Conservation (phyloP, 176 grass and related monocot species). For the Oryza brachyantha region DNA sequence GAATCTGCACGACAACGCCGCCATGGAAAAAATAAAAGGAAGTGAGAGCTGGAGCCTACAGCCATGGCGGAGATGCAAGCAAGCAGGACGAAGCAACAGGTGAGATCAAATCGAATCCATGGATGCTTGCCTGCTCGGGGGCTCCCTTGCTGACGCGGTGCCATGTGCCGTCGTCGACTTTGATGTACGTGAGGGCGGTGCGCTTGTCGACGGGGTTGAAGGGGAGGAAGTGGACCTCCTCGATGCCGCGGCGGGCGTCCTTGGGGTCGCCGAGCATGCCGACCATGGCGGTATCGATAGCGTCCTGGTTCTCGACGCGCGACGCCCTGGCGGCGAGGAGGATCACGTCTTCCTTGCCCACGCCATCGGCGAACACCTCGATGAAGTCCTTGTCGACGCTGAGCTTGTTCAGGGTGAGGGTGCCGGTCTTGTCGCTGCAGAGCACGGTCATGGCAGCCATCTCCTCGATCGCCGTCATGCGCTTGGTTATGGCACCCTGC, state of each 20-base stretch:
- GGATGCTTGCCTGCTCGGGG: conserved; percentile 44
- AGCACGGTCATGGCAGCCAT: conserved; percentile 92
- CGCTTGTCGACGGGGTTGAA: conserved; percentile 98
- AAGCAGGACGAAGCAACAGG: too few relatives aligned
- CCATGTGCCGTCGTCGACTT: conserved; percentile 39
- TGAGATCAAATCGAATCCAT: too few relatives aligned
- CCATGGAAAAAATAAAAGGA: too few relatives aligned
- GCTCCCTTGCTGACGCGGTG: conserved; percentile 95
- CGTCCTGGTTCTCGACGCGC: conserved; percentile 90
- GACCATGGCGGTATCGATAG: conserved; percentile 91
- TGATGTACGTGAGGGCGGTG: conserved; percentile 83
- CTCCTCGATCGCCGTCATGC: conserved; percentile 98
- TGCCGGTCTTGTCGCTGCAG: conserved; percentile 98
- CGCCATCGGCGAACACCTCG: conserved; percentile 58
- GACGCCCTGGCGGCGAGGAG: conserved; percentile 72
- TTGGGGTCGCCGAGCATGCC: conserved; percentile 80
- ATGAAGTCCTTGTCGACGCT: conserved; percentile 67
- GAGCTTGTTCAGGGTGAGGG: conserved; percentile 87
- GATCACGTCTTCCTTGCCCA: conserved; percentile 40
- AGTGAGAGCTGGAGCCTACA: too few relatives aligned
- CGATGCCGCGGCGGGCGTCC: conserved; percentile 79
- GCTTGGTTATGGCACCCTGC: conserved; percentile 93
- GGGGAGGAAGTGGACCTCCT: conserved; percentile 80
- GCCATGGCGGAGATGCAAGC: too few relatives aligned
- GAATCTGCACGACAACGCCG: conserved; percentile 40